Conservation (phyloP, 306 rosid species). For the Vigna mungo region DNA sequence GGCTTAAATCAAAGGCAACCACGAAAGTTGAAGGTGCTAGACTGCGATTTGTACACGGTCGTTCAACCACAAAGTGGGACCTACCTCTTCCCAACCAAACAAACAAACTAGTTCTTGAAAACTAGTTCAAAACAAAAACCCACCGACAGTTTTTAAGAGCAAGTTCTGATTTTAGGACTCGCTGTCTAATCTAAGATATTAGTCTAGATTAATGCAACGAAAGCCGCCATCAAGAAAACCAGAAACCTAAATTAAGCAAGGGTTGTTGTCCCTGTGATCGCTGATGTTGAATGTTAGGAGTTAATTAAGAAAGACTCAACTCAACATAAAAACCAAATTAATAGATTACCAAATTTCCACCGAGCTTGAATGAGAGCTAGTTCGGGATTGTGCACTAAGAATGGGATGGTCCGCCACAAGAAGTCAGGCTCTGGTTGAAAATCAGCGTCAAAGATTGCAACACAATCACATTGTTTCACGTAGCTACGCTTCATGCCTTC, state of each 20-base stretch:
- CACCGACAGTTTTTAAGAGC: conserved; percentile 68
- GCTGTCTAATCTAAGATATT: background rate
- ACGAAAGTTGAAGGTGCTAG: conserved; percentile 31
- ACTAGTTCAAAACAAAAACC: conserved; percentile 11
- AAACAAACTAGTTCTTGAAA: conserved; percentile 29
- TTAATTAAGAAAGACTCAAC: background rate
- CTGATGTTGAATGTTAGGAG: conserved; percentile 21
- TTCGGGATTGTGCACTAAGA: conserved; percentile 73
- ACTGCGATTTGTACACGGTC: conserved; percentile 37
- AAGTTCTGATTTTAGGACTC: conserved; percentile 30
- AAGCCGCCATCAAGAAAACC: conserved; percentile 34
- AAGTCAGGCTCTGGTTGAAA: conserved; percentile 93
- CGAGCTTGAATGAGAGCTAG: conserved; percentile 87
- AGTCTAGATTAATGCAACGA: conserved; percentile 18
- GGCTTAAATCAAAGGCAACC: conserved; percentile 47
- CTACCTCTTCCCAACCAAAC: conserved; percentile 5
- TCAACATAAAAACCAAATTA: background rate
- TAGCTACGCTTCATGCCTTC: conserved; percentile 90
- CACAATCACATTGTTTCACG: conserved; percentile 78
- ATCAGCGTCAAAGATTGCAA: conserved; percentile 93
- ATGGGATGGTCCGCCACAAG: conserved; percentile 88
- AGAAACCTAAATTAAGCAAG: conserved; percentile 22
- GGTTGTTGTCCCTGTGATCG: conserved; percentile 11
- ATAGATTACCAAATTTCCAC: conserved; percentile 84
- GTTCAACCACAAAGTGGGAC: conserved; percentile 52